These are phyloP conservation scores for Pyronema domesticum DNA, from an alignment of 495 filamentous ascomycete genomes.

Conservation along the genomic window DNA sequence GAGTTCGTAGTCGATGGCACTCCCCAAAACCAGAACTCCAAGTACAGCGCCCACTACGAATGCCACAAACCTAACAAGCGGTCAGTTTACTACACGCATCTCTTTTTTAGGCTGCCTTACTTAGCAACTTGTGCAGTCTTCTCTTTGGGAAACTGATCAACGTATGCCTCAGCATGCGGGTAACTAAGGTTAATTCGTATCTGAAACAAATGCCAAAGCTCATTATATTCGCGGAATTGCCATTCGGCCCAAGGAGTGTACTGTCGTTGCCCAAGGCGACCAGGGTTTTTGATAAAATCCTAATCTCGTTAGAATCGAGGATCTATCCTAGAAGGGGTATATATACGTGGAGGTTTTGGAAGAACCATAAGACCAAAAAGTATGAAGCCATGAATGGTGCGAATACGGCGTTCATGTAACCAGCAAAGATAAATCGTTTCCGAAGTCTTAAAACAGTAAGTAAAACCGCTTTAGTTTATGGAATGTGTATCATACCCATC, in stretches of 20 bases:
- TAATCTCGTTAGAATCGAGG: conserved; percentile 18
- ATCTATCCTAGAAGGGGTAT: background rate
- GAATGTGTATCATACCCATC: conserved; percentile 28
- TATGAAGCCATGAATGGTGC: conserved; percentile 72
- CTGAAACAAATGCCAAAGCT: conserved; percentile 78
- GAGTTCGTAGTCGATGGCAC: conserved; percentile 71
- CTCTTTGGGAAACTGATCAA: conserved; percentile 92
- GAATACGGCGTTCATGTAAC: conserved; percentile 67
- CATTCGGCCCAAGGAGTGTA: conserved; percentile 90
- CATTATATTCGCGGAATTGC: conserved; percentile 98
- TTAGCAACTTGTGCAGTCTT: conserved; percentile 62
- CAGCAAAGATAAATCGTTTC: conserved; percentile 59
- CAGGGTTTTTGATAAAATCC: conserved; percentile 87
- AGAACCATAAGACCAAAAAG: conserved; percentile 70
- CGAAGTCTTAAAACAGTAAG: conserved; percentile 34
- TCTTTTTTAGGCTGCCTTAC: conserved; percentile 2
- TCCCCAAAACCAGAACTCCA: conserved; percentile 61
- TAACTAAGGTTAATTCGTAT: conserved; percentile 85
- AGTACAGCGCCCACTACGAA: conserved; percentile 75
- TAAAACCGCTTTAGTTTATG: background rate
- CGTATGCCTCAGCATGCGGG: conserved; percentile 76
- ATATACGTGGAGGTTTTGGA: conserved; percentile 72
- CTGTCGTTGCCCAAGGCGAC: conserved; percentile 59
- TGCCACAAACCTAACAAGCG: conserved; percentile 44
- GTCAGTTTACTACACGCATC: background rate